Base-by-base conservation (phyloP, 2,329 filamentous ascomycete genomes). In the Cytospora piceicola region DNA sequence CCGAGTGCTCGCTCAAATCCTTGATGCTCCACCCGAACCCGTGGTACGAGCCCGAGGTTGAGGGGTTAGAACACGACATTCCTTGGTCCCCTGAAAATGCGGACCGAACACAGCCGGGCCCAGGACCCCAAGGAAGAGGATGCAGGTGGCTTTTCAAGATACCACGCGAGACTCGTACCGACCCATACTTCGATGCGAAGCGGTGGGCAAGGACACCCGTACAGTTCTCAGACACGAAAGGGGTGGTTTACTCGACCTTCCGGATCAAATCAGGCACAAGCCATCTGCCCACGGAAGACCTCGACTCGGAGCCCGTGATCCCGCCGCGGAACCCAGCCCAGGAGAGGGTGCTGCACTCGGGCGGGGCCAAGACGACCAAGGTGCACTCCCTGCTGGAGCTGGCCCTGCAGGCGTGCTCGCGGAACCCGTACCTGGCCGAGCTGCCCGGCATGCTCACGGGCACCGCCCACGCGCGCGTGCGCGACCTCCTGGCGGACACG, bases 1-100 rank as follows among this genome's bases (percentile, higher is more conserved):
- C 76, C 0, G 75, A 78, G 55, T 29, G 51, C 51, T 81, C 79
- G 24, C 77, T 90, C n/a, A 73, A 75, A 15, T 79, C 80, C 5
- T 75, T 91, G n/a, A 79, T 78, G 30, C 70, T 89, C 3, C 82
- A 86, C 63, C 88, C 89, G 0, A 92, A 92, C 71, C 85, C 86
- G 0, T 88, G 90, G 67, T 78, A 83, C 63, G 76, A 82, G 60
- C 71, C 69, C 1, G 14, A 42, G 9, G 29, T 53, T 20, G 63
- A 65, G 20, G 65, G 70, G 7, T 61, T 64, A 36, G 34, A 4
- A 15, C 34, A 36, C 2, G 52, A 65, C 5, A 36, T 60, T 70
- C 61, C 56, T 65, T 68, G 67, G 62, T 62, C 49, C 34, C 39
- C 61, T 34, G 29, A 63, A 42, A 63, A 63, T n/a, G 54, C 34